phyloP scores from a whole-genome alignment of 2,329 filamentous ascomycete genomes.

The Diplodia corticola region DNA sequence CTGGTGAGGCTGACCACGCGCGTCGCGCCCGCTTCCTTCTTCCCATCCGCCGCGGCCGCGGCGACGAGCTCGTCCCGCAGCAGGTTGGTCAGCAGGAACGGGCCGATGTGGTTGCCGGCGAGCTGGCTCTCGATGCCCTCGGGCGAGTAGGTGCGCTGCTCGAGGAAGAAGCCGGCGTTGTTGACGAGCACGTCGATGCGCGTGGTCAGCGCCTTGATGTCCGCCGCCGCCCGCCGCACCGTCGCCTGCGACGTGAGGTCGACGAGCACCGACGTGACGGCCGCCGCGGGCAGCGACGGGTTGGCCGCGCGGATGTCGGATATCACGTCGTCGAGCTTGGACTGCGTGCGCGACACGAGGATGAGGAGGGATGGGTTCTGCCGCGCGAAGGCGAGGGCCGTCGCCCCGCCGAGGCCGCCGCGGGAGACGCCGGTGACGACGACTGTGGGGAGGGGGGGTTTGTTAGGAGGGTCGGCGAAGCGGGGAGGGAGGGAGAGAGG shows the following conservation, averaged over 20 bases:
- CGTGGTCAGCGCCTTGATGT: constrained; percentile 31
- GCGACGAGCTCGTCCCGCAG: constrained; percentile 44
- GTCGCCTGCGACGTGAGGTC: constrained; percentile 41
- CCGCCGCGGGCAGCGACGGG: constrained; percentile 33
- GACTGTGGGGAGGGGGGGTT: background rate
- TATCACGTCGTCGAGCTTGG: constrained; percentile 45
- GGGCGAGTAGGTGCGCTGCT: constrained; percentile 32
- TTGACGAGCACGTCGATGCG: constrained; percentile 46
- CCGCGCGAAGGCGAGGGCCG: constrained; percentile 33
- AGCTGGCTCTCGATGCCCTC: constrained; percentile 50
- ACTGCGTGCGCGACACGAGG: constrained; percentile 44
- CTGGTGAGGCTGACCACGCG: constrained; percentile 34
- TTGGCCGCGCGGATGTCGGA: constrained; percentile 37
- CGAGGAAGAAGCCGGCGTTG: constrained; percentile 40
- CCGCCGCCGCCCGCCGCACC: constrained; percentile 38
- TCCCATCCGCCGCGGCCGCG: too few relatives aligned
- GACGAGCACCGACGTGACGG: constrained; percentile 33
- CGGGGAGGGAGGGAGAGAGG: background rate
- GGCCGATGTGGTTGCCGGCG: constrained; percentile 49
- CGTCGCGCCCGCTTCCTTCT: constrained; percentile 25
- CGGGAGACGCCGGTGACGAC: constrained; percentile 32
- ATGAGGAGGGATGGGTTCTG: constrained; percentile 33
- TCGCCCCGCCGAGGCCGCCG: constrained; percentile 33
- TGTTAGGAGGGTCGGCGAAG: background rate
- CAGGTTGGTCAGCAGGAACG: constrained; percentile 47